Evolutionary conservation across 441 rosid species (phyloP).

Genomic region (Manihot esculenta): DNA sequence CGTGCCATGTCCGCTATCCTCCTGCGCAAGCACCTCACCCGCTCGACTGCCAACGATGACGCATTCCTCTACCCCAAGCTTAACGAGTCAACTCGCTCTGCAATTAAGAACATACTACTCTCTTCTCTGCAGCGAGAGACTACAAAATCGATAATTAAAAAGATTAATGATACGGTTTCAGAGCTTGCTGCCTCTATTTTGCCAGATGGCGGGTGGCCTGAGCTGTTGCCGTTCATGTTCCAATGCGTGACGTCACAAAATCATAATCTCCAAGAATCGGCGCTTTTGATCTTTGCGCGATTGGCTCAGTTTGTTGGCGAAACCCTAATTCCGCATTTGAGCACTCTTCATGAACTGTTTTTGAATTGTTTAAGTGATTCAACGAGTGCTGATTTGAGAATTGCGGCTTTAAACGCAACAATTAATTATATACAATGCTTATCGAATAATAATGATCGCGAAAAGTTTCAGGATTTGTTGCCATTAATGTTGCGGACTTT

Average conservation of each 20-base stretch:
- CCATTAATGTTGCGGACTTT: conserved; percentile 87
- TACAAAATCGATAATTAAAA: conserved; percentile 63
- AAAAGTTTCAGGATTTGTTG: conserved; percentile 78
- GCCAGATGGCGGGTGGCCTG: conserved; percentile 88
- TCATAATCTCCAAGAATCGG: conserved; percentile 73
- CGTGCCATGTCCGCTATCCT: conserved; percentile 91
- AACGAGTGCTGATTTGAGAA: conserved; percentile 64
- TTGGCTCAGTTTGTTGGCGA: conserved; percentile 81
- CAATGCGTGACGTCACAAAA: conserved; percentile 75
- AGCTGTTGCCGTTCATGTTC: conserved; percentile 81
- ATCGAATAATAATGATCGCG: conserved; percentile 59
- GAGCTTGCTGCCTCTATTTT: conserved; percentile 80
- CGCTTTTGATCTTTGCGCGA: conserved; percentile 76
- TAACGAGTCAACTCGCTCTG: conserved; percentile 55
- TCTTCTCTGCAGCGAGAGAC: conserved; percentile 68
- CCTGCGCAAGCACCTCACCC: conserved; percentile 81
- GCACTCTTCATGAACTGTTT: conserved; percentile 70
- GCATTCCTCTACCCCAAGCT: conserved; percentile 81
- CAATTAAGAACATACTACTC: conserved; percentile 60
- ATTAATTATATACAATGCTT: conserved; percentile 78
- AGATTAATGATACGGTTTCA: conserved; percentile 77
- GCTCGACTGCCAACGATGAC: conserved; percentile 43
- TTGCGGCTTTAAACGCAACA: conserved; percentile 82
- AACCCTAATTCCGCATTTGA: conserved; percentile 63
- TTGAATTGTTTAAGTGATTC: conserved; percentile 55